Conservation (phyloP, 495 filamentous ascomycete species). For the Daldinia bambusicola region DNA sequence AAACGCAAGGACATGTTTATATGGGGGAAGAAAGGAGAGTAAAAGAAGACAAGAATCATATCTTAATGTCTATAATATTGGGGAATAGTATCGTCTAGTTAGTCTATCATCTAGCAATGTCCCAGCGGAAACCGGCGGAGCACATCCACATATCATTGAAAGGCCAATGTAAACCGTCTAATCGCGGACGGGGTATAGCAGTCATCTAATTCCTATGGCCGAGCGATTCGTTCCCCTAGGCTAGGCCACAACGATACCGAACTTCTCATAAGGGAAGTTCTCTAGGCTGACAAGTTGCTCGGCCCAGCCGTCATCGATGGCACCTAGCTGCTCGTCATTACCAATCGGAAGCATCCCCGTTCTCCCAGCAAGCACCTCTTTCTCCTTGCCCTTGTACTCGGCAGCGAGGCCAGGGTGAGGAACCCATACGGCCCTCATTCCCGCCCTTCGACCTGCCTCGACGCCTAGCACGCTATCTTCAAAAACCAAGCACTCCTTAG, state of each 20-base stretch:
- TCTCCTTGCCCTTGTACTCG: constrained; percentile 74
- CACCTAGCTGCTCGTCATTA: constrained; percentile 56
- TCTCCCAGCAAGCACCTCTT: constrained; percentile 80
- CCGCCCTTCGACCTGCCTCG: constrained; percentile 83
- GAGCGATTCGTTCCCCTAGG: background rate
- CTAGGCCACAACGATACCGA: constrained; percentile 38
- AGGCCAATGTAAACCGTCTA: background rate
- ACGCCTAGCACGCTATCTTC: constrained; percentile 88
- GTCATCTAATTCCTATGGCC: background rate
- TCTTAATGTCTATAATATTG: too few relatives aligned
- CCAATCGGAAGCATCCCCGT: constrained; percentile 66
- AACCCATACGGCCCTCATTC: constrained; percentile 89
- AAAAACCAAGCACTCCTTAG: constrained; percentile 87
- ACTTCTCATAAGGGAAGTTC: constrained; percentile 69
- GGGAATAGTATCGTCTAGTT: background rate
- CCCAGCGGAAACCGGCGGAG: constrained; percentile 23
- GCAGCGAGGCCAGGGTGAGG: constrained; percentile 76
- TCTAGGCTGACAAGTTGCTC: constrained; percentile 66
- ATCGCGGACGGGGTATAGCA: background rate
- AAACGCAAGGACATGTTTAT: too few relatives aligned
- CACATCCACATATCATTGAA: background rate
- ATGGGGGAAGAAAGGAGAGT: too few relatives aligned
- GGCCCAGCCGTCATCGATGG: constrained; percentile 73
- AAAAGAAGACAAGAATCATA: too few relatives aligned
- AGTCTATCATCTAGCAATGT: background rate